Conservation (phyloP, 2,329 filamentous ascomycete genomes). For the Fusarium coicis region DNA sequence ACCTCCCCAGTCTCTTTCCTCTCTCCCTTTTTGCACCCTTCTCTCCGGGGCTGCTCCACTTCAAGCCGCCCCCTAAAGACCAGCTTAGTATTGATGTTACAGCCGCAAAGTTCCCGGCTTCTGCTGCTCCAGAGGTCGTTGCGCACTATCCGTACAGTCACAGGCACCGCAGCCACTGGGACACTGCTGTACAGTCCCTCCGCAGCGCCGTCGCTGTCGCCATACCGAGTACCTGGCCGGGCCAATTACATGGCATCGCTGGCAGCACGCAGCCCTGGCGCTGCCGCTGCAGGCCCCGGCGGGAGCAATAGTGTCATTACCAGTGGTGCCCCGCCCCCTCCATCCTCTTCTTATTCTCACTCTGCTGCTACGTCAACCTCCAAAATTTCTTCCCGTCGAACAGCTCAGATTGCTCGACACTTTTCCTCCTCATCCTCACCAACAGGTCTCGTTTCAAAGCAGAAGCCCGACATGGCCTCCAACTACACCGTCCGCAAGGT, state of each 20-base stretch:
- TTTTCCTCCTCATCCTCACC: slow-evolving; percentile 52
- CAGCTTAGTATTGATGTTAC: slow-evolving; percentile 35
- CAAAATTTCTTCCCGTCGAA: slow-evolving; percentile 62
- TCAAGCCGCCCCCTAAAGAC: slow-evolving; percentile 24
- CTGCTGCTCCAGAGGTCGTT: slow-evolving; percentile 38
- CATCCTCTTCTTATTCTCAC: slow-evolving; percentile 44
- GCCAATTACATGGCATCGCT: slow-evolving; percentile 42
- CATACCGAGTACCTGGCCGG: slow-evolving; percentile 32
- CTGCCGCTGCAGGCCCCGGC: slow-evolving; percentile 37
- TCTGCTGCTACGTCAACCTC: slow-evolving; percentile 39
- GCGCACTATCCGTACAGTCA: slow-evolving; percentile 17
- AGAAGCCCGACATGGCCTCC: slow-evolving; percentile 62
- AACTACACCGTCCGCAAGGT: slow-evolving; percentile 86
- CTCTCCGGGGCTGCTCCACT: slow-evolving; percentile 42
- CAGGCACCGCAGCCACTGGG: slow-evolving; percentile 17
- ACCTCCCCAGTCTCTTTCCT: slow-evolving; percentile 6
- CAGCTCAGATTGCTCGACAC: slow-evolving; percentile 66
- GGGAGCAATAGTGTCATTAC: slow-evolving; percentile 36
- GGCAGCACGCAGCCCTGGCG: slow-evolving; percentile 40
- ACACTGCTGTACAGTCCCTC: slow-evolving; percentile 13
- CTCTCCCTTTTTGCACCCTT: slow-evolving; percentile 30
- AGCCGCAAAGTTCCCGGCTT: slow-evolving; percentile 28
- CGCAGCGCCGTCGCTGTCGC: slow-evolving; percentile 21
- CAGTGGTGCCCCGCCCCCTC: slow-evolving; percentile 53
- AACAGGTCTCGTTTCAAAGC: slow-evolving; percentile 19